A percentile compares a stretch with the other conserved stretches of the same genome.
Evolutionary conservation across 1,284 basidiomycete species (phyloP).

Genomic region (Neolentinus lepideus): DNA sequence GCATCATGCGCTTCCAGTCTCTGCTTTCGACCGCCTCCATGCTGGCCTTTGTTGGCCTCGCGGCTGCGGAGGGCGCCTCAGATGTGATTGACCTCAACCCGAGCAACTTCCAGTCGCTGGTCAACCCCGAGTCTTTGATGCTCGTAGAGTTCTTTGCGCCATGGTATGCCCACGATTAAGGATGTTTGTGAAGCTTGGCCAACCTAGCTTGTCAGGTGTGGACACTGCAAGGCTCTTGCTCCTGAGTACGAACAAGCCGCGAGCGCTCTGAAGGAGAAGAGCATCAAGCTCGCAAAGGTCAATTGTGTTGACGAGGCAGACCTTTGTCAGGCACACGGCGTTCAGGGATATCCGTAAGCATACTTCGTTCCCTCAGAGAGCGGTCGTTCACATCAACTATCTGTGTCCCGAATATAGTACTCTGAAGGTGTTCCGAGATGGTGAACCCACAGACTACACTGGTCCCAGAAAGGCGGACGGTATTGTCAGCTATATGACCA

Average conservation of each 20-base stretch:
- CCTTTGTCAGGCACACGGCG: conserved; percentile 78
- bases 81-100: conserved; percentile 79
- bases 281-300: conserved; percentile 92
- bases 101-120: conserved; percentile 63
- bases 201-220: conserved; percentile 48
- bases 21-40: conserved; percentile 41
- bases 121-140: conserved; percentile 71
- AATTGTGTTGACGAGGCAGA: conserved; percentile 90
- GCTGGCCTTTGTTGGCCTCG: conserved; percentile 49
- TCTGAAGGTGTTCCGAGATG: conserved; percentile 89
- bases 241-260: conserved; percentile 97
- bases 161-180: conserved; percentile 43
- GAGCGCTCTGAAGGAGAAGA: conserved; percentile 82
- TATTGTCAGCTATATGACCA: conserved; percentile 96
- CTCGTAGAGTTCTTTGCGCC: conserved; percentile 97
- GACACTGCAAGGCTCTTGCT: conserved; percentile 88
- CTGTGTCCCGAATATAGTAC: conserved; percentile 37
- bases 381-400: background rate
- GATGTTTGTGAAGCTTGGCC: conserved; percentile 3
- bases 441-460: conserved; percentile 70
- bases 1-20: conserved; percentile 57
- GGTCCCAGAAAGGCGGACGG: conserved; percentile 95
- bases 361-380: background rate
- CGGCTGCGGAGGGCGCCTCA: conserved; percentile 52
- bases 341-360: conserved; percentile 89